Base-by-base conservation (phyloP, 1,139 yeast genomes). In the Blastobotrys malaysiensis region DNA sequence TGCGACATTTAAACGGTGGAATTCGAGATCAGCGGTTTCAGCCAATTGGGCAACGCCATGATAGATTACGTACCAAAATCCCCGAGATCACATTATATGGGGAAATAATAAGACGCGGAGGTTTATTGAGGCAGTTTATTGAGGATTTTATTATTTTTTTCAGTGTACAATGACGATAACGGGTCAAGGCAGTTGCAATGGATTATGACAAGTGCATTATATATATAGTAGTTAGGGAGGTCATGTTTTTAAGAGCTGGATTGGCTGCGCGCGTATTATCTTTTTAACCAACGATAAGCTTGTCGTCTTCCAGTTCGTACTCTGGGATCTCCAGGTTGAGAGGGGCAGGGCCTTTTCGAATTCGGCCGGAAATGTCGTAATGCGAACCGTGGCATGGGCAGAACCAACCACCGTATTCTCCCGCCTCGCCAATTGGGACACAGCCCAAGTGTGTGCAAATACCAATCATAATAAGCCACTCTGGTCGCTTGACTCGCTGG, bases 341-440 rank as follows among this genome's bases (percentile, higher is more conserved):
- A 72, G 99, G 99, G 73, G 99, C 99, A 69, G 99, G 99, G 67
- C 99, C 99, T 80, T 85, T 93, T 86, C 99, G 89, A 74, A 95
- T 93, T 86, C 99, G 93, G 75, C 99, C 99, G 62, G 98, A 74
- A 78, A 95, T 95, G 79, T 95, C 99, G 78, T 95, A 95, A 77
- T 95, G 99, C 73, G 99, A 93, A 83, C 99, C 99, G 81, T 95
- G 99, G 80, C 99, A 95, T 64, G 99, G 99, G 78, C 99, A 95
- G 93, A 95, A 95, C 99, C 99, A 95, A 72, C 99, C 99, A 74
- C 97, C 98, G 69, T 83, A 95, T 76, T 95, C 99, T 78, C 99
- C 99, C 62, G 98, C 88, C 79, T 95, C 99, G 73, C 99, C 99
- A 71, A 95, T 95, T 65, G 99, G 99, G 62, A 95, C 99, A 86